A percentile compares a stretch with the other conserved stretches of the same genome.
These are phyloP conservation scores for Penicillium mononematosum DNA, from an alignment of 495 filamentous ascomycete species.

Conservation along the genomic window DNA sequence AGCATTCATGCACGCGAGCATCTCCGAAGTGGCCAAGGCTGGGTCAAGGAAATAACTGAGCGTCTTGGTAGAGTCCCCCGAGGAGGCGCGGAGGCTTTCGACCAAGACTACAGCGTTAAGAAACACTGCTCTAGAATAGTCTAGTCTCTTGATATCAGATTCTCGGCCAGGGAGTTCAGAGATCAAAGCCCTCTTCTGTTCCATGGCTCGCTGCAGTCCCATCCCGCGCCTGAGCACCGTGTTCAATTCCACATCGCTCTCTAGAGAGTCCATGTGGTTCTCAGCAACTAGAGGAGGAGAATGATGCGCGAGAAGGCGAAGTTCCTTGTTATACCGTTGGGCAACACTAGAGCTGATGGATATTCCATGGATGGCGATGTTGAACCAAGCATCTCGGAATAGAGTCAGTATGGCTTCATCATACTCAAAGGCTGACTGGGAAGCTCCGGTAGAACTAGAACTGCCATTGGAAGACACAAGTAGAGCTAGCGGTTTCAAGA, in stretches of 20 bases:
- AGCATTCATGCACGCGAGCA: constrained; percentile 82
- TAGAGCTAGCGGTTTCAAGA: constrained; percentile 77
- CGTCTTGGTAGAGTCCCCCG: constrained; percentile 83
- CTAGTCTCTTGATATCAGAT: constrained; percentile 72
- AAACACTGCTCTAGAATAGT: constrained; percentile 86
- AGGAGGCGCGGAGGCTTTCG: constrained; percentile 76
- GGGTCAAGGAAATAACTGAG: constrained; percentile 90
- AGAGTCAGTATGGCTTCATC: constrained; percentile 65
- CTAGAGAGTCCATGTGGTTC: constrained; percentile 77
- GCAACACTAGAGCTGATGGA: constrained; percentile 65
- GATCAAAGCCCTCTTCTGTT: constrained; percentile 75
- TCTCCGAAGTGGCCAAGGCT: constrained; percentile 71
- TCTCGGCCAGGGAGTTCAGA: constrained; percentile 70
- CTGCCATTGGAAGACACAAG: constrained; percentile 61
- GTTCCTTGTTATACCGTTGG: constrained; percentile 64
- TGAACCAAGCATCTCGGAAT: constrained; percentile 94
- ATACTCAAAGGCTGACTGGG: constrained; percentile 36
- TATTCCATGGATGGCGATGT: constrained; percentile 91
- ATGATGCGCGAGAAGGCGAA: constrained; percentile 78
- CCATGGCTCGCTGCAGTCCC: constrained; percentile 68
- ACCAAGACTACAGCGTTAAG: constrained; percentile 82
- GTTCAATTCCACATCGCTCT: constrained; percentile 95
- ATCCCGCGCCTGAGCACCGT: constrained; percentile 82
- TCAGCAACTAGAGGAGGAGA: constrained; percentile 82
- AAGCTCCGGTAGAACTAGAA: constrained; percentile 34